Percentiles rank a stretch among this genome's conserved stretches.
Conservation (phyloP, 1,284 basidiomycete genomes). For the Puccinia polysora region DNA sequence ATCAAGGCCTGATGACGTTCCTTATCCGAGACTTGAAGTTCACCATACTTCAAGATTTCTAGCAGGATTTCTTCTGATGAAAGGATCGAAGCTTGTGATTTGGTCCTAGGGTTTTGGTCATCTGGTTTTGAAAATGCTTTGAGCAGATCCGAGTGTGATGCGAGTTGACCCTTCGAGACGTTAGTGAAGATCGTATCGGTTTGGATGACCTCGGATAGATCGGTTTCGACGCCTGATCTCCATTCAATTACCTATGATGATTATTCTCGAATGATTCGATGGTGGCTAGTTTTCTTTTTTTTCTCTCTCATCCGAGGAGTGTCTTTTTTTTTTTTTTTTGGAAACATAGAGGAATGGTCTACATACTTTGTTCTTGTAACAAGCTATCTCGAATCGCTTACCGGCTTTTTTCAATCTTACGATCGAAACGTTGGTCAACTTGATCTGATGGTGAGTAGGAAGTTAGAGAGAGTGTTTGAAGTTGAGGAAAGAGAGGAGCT, state of each 20-base stretch:
- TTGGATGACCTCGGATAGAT: slow-evolving; percentile 92
- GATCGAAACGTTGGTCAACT: slow-evolving; percentile 88
- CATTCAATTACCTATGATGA: slow-evolving; percentile 32
- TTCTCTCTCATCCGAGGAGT: no score
- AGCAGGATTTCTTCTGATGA: slow-evolving; percentile 64
- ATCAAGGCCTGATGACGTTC: slow-evolving; percentile 85
- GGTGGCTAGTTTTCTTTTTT: no score
- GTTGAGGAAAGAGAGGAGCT: no score
- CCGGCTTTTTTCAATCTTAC: slow-evolving; percentile 93
- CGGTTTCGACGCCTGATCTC: slow-evolving; percentile 62
- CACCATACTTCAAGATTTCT: slow-evolving; percentile 93
- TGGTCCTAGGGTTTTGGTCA: slow-evolving; percentile 55
- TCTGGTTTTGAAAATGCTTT: slow-evolving; percentile 77
- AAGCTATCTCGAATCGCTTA: slow-evolving; percentile 98
- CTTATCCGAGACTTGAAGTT: slow-evolving; percentile 94
- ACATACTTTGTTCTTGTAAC: slow-evolving; percentile 98
- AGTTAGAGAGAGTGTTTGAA: background rate
- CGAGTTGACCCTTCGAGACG: slow-evolving; percentile 91
- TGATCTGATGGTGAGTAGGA: background rate
- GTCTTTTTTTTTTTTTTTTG: no score
- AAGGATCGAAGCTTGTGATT: background rate
- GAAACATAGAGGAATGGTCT: background rate
- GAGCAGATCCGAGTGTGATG: slow-evolving; percentile 79
- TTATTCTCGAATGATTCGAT: background rate
- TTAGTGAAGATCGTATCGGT: slow-evolving; percentile 94